Percentiles rank a stretch among this genome's conserved stretches.
Conservation (phyloP, 2,329 filamentous ascomycete genomes). For the Pseudocercospora macadamiae region DNA sequence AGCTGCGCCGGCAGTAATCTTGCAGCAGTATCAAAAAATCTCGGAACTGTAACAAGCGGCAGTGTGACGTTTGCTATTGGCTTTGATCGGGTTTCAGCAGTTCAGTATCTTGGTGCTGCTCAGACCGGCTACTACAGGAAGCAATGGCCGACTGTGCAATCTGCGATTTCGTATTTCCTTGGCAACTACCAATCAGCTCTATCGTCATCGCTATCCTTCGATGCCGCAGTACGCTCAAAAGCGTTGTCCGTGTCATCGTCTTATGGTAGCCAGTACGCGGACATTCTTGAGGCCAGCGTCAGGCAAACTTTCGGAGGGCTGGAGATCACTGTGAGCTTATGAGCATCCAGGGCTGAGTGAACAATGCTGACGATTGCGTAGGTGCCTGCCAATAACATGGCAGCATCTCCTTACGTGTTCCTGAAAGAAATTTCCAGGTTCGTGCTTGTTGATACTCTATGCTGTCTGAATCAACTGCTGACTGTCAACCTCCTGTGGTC, state of each 20-base stretch:
- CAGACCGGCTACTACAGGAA: conserved; percentile 33
- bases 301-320: conserved; percentile 33
- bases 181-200: conserved; percentile 23
- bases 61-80: conserved; percentile 32
- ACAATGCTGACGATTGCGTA: background rate
- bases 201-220: conserved; percentile 24
- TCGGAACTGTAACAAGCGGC: conserved; percentile 10
- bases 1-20: conserved; percentile 21
- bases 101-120: conserved; percentile 28
- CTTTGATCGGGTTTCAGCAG: conserved; percentile 27
- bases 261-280: conserved; percentile 33
- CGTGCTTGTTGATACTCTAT: too few species aligned
- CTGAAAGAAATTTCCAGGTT: conserved; percentile 62
- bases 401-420: conserved; percentile 44
- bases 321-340: conserved; percentile 26
- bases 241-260: conserved; percentile 24
- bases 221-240: conserved; percentile 26
- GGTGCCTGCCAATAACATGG: conserved; percentile 25
- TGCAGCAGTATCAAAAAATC: conserved; percentile 26
- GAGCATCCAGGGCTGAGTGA: background rate
- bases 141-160: conserved; percentile 26
- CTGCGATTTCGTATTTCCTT: conserved; percentile 29
- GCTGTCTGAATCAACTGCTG: too few species aligned
- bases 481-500: too few species aligned
- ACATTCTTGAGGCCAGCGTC: conserved; percentile 34